Percentiles rank a stretch among this genome's conserved stretches.
These are phyloP conservation scores for Dalbergia cultrata DNA, from an alignment of 306 rosid species.

Conservation along the genomic window DNA sequence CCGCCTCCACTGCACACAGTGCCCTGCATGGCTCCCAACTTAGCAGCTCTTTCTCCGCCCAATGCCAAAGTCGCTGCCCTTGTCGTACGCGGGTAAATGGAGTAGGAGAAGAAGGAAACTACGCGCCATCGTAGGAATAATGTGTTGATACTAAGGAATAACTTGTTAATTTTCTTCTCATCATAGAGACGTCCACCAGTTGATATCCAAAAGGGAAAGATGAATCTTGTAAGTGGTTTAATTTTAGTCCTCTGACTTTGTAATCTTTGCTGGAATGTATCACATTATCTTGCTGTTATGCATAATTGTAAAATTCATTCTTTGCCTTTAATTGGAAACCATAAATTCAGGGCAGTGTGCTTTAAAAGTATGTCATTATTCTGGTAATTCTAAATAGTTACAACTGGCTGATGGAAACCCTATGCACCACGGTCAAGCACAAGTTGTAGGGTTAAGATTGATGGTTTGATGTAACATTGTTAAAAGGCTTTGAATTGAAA, in stretches of 20 bases:
- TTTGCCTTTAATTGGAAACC: constrained; percentile 20
- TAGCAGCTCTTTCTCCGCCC: too few species aligned
- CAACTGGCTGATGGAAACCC: background rate
- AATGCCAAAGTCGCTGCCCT: too few species aligned
- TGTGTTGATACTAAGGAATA: constrained; percentile 39
- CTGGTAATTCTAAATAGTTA: constrained; percentile 34
- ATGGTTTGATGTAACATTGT: too few species aligned
- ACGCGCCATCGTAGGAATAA: too few species aligned
- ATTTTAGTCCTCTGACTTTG: constrained; percentile 13
- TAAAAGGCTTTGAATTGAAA: too few species aligned
- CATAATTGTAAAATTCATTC: constrained; percentile 14
- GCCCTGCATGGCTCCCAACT: too few species aligned
- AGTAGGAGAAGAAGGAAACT: too few species aligned
- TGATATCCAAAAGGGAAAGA: constrained; percentile 81
- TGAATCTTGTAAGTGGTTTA: constrained; percentile 75
- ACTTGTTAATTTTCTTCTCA: constrained; percentile 44
- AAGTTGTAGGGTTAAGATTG: too few species aligned
- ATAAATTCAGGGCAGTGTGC: constrained; percentile 4
- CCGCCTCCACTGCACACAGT: too few species aligned
- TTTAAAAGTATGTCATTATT: constrained; percentile 1
- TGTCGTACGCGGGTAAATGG: too few species aligned
- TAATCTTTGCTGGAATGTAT: constrained; percentile 13
- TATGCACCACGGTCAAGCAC: too few species aligned
- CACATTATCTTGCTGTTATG: constrained; percentile 7
- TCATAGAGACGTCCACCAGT: constrained; percentile 94